phyloP scores from a whole-genome alignment of 805 yeast species.

The Starmerella vaccinii region DNA sequence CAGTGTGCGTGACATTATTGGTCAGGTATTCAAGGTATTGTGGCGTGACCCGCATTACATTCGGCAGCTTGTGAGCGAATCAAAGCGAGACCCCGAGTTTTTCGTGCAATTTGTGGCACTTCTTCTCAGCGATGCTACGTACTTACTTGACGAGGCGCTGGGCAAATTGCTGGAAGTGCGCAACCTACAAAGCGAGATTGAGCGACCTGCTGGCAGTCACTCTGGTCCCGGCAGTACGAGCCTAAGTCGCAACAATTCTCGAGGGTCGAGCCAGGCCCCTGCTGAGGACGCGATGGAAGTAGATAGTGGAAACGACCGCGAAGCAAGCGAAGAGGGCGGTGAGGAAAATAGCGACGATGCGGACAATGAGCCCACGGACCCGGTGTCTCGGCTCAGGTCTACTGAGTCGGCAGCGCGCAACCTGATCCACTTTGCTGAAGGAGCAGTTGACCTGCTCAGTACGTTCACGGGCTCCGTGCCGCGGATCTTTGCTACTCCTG shows the following conservation, averaged over 20 bases:
- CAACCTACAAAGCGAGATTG: constrained; percentile 53
- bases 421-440: constrained; percentile 70
- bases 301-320: background rate
- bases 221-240: background rate
- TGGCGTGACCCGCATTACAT: constrained; percentile 69
- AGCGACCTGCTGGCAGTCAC: background rate
- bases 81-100: constrained; percentile 62
- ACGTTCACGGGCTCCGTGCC: constrained; percentile 82
- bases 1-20: constrained; percentile 77
- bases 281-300: background rate
- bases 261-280: background rate
- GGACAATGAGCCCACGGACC: constrained; percentile 10
- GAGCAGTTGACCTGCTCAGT: constrained; percentile 68
- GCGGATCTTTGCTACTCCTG: constrained; percentile 71
- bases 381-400: constrained; percentile 39
- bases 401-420: constrained; percentile 73
- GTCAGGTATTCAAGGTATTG: constrained; percentile 67
- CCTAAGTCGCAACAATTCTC: background rate
- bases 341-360: constrained; percentile 32
- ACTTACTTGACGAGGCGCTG: constrained; percentile 79
- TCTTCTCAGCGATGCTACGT: constrained; percentile 89
- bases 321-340: constrained; percentile 4
- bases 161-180: constrained; percentile 71
- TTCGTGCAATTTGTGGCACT: constrained; percentile 83
- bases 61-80: constrained; percentile 55